Percentiles rank a stretch among this genome's conserved stretches.
These are phyloP conservation scores for Oryza glumipatula DNA, from an alignment of 176 grass and related monocot species.

Conservation along the genomic window DNA sequence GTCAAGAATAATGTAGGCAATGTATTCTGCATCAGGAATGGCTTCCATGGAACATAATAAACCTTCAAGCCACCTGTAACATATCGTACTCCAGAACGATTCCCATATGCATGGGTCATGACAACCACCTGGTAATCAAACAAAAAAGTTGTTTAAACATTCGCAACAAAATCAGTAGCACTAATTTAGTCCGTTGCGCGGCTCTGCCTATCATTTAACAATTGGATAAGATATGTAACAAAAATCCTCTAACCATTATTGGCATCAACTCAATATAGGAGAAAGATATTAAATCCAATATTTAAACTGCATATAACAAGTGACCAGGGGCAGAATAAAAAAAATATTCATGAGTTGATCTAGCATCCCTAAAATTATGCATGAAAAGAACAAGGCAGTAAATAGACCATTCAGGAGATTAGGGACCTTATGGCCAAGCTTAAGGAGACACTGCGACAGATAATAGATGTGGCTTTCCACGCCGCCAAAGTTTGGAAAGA, in stretches of 20 bases:
- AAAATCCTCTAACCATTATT: background rate
- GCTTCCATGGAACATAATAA: constrained; percentile 89
- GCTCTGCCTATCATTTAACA: background rate
- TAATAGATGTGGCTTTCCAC: constrained; percentile 97
- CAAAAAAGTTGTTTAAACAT: background rate
- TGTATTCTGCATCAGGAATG: constrained; percentile 97
- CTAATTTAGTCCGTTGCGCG: background rate
- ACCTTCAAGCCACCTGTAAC: constrained; percentile 88
- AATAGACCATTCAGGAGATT: background rate
- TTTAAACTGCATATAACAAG: background rate
- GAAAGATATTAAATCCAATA: constrained; percentile 16
- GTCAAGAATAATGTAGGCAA: constrained; percentile 87
- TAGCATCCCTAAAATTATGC: constrained; percentile 6
- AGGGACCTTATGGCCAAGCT: constrained; percentile 86
- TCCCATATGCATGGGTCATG: constrained; percentile 97
- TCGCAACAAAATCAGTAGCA: background rate
- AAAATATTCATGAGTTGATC: constrained; percentile 13
- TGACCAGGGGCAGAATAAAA: constrained; percentile 5
- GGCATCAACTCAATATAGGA: constrained; percentile 4
- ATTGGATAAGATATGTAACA: background rate
- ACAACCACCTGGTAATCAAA: constrained; percentile 71
- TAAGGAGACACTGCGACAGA: constrained; percentile 88
- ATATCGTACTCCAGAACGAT: constrained; percentile 87
- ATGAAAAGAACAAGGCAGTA: background rate
- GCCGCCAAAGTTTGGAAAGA: constrained; percentile 95